These are phyloP conservation scores for Chaetomium tenue DNA, from an alignment of 495 filamentous ascomycete genomes.

Conservation along the genomic window DNA sequence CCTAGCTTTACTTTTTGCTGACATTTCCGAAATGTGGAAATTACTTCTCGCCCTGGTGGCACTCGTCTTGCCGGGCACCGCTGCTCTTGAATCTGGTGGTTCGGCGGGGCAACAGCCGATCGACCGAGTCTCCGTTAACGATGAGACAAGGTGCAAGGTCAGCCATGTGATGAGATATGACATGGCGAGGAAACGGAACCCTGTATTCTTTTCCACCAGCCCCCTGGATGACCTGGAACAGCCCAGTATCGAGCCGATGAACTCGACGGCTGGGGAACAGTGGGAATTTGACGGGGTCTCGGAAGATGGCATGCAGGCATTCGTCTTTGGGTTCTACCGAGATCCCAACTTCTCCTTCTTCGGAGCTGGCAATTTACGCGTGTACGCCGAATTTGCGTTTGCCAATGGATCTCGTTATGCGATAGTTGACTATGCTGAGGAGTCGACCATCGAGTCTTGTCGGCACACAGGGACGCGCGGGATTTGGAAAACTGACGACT, in stretches of 20 bases:
- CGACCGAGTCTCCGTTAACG: too few species aligned
- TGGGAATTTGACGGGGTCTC: background rate
- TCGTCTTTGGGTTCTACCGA: constrained; percentile 8
- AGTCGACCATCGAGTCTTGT: background rate
- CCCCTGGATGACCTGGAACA: background rate
- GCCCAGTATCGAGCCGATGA: background rate
- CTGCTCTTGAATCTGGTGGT: too few species aligned
- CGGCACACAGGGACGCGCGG: background rate
- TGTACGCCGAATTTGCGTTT: background rate
- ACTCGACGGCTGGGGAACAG: background rate
- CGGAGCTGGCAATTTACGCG: background rate
- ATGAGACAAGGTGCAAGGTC: too few species aligned
- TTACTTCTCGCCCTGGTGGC: too few species aligned
- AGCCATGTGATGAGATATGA: too few species aligned
- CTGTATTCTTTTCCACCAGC: background rate
- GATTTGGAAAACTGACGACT: background rate
- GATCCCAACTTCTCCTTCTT: too few species aligned
- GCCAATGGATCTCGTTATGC: background rate
- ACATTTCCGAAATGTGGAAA: too few species aligned
- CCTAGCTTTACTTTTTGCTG: too few species aligned
- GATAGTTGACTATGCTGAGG: background rate
- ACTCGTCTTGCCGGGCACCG: too few species aligned
- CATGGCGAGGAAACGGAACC: too few species aligned
- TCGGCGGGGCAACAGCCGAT: too few species aligned
- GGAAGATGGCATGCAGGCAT: background rate